Conservation (phyloP, 441 rosid genomes). For the Syzygium syzygioides region DNA sequence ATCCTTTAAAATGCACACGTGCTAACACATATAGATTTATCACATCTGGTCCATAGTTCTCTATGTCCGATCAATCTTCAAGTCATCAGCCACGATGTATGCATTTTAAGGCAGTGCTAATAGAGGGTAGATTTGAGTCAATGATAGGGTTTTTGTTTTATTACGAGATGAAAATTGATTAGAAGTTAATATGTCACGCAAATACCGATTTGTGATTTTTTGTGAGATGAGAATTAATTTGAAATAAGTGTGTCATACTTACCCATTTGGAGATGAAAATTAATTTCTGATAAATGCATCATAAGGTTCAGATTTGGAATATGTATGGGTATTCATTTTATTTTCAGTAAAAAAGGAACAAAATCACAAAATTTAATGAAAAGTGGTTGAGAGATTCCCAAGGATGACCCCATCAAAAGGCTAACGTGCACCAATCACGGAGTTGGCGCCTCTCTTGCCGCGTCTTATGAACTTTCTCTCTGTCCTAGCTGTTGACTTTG, state of each 20-base stretch:
- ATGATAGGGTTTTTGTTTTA: background rate
- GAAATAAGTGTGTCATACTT: background rate
- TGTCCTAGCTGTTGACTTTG: constrained; percentile 8
- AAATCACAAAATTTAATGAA: background rate
- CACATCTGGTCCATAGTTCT: too few species aligned
- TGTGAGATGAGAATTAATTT: background rate
- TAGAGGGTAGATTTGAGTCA: background rate
- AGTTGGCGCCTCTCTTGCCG: constrained; percentile 12
- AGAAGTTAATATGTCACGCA: too few species aligned
- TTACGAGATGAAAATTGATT: background rate
- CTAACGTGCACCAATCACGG: constrained; percentile 27
- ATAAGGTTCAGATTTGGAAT: background rate
- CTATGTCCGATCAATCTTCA: background rate
- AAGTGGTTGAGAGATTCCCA: constrained; percentile 1
- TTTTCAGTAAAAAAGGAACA: background rate
- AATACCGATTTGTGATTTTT: background rate
- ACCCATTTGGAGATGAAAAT: background rate
- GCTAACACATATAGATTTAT: too few species aligned
- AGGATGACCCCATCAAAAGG: background rate
- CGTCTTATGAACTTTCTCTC: background rate
- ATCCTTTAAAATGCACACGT: background rate
- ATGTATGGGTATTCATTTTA: background rate
- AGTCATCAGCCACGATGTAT: background rate
- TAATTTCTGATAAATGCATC: background rate
- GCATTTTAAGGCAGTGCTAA: background rate